Evolutionary conservation across 805 yeast species (phyloP).

Genomic region (Starmerella potacharoeniae): DNA sequence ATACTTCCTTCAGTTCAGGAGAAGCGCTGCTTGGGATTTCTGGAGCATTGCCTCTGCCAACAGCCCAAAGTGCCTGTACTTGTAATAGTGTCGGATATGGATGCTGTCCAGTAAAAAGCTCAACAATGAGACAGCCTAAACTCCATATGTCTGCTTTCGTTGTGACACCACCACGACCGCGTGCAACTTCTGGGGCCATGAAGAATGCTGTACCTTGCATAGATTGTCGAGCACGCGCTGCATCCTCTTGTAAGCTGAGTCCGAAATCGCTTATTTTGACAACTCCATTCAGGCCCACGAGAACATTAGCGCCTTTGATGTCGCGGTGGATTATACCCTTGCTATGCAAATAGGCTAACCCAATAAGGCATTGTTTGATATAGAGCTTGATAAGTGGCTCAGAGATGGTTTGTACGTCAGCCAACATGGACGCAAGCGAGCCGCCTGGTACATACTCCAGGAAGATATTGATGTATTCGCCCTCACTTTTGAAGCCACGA

Average conservation of each 20-base stretch:
- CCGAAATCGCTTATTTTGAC: conserved; percentile 85
- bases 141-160: conserved; percentile 96
- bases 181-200: conserved; percentile 99
- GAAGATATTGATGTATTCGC: conserved; percentile 64
- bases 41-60: conserved; percentile 74
- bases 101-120: conserved; percentile 91
- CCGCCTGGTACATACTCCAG: conserved; percentile 66
- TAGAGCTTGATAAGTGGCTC: conserved; percentile 64
- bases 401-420: conserved; percentile 62
- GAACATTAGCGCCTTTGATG: conserved; percentile 78
- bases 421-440: conserved; percentile 51
- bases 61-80: conserved; percentile 92
- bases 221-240: conserved; percentile 55
- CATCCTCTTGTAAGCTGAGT: conserved; percentile 57
- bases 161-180: conserved; percentile 72
- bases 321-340: conserved; percentile 74
- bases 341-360: conserved; percentile 62
- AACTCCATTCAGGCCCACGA: conserved; percentile 67
- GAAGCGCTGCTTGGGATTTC: conserved; percentile 59
- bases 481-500: conserved; percentile 74
- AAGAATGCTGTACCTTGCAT: conserved; percentile 92
- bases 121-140: conserved; percentile 84
- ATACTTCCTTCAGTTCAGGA: conserved; percentile 53
- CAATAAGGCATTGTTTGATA: conserved; percentile 63
- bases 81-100: conserved; percentile 92